Evolutionary conservation across 2,329 filamentous ascomycete species (phyloP).

Genomic region (Penicillium fuscoglaucum): DNA sequence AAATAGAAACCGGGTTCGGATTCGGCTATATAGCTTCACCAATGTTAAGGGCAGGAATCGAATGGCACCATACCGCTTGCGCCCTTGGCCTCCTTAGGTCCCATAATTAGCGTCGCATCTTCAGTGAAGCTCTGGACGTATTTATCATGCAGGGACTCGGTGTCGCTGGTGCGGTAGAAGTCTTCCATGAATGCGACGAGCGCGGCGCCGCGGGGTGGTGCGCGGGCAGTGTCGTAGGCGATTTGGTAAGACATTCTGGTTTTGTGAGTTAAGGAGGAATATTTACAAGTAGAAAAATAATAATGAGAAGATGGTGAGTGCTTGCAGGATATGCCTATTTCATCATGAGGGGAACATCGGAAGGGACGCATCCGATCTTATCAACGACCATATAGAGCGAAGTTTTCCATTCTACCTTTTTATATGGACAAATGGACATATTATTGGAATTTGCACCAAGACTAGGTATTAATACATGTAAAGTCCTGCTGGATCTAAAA

Average conservation of each 20-base stretch:
- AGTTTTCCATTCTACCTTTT: not conserved
- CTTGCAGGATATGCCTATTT: slow-evolving; percentile 7
- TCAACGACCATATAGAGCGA: not conserved
- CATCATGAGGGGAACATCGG: slow-evolving; percentile 21
- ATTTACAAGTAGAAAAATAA: not conserved
- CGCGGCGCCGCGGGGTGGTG: slow-evolving; percentile 26
- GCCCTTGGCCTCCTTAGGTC: slow-evolving; percentile 37
- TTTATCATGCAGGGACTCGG: slow-evolving; percentile 35
- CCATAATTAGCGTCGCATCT: slow-evolving; percentile 42
- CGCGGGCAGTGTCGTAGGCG: slow-evolving; percentile 25
- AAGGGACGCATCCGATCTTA: slow-evolving; percentile 23
- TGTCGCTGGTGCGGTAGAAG: slow-evolving; percentile 41
- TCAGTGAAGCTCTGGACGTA: slow-evolving; percentile 38
- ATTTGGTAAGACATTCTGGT: slow-evolving; percentile 38
- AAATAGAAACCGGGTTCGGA: not conserved
- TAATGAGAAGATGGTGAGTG: not conserved
- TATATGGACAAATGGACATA: not conserved
- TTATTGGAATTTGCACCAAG: not conserved
- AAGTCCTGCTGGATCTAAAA: not conserved
- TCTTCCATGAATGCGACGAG: slow-evolving; percentile 37
- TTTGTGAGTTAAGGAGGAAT: not conserved
- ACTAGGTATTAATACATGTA: not conserved
- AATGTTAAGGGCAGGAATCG: not conserved
- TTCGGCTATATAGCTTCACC: not conserved
- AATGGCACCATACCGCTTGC: slow-evolving; percentile 28